These are phyloP conservation scores for Suhomyces chickasaworum DNA, from an alignment of 1,139 yeast species.

Conservation along the genomic window DNA sequence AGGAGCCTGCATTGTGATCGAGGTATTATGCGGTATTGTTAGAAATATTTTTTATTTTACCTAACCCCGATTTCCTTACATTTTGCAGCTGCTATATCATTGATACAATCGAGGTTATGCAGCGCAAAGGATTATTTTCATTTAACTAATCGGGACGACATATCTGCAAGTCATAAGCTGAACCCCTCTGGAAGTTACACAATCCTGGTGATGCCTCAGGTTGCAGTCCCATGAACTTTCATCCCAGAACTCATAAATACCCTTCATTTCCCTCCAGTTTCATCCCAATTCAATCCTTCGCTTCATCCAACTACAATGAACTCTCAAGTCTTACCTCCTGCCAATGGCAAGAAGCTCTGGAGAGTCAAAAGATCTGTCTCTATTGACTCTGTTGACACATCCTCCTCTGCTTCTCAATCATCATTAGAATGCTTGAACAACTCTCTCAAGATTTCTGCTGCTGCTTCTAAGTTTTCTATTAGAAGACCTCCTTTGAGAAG, in stretches of 20 bases:
- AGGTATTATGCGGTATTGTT: constrained; percentile 10
- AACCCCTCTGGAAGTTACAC: constrained; percentile 12
- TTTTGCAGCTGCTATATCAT: constrained; percentile 11
- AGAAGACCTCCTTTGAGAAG: constrained; percentile 52
- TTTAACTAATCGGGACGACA: constrained; percentile 12
- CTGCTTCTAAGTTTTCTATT: constrained; percentile 37
- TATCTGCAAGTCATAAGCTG: constrained; percentile 7
- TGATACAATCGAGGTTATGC: constrained; percentile 4
- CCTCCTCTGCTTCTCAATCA: constrained; percentile 20
- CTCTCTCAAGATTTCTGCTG: constrained; percentile 46
- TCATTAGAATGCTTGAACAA: constrained; percentile 46
- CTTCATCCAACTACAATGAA: constrained; percentile 10
- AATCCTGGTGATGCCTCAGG: background rate
- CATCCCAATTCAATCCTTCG: background rate
- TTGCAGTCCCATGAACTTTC: background rate
- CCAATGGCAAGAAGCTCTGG: constrained; percentile 53
- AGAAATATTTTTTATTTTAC: constrained; percentile 4
- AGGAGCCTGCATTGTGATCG: constrained; percentile 2
- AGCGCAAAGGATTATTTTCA: constrained; percentile 11
- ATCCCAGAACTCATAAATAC: constrained; percentile 10
- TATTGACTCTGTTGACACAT: constrained; percentile 14
- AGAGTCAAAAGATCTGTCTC: constrained; percentile 42
- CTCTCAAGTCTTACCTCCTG: constrained; percentile 40
- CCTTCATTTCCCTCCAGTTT: constrained; percentile 3
- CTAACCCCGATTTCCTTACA: constrained; percentile 4